Evolutionary conservation across 129 eudicot species (phyloP), one percentile per base, ranked within the genome.

Genomic region (Logfia minima): DNA sequence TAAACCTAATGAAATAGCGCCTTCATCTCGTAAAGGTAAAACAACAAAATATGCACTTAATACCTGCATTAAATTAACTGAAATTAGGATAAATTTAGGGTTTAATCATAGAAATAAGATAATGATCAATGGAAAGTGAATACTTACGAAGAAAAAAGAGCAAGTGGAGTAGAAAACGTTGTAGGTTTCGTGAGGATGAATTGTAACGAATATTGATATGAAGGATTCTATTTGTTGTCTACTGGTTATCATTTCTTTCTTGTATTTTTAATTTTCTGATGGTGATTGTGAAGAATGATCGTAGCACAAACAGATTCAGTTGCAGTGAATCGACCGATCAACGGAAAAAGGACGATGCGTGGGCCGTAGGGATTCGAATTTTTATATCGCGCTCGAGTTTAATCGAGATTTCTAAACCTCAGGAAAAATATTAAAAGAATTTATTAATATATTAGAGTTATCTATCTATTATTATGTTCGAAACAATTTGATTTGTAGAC

Each of bases 21-120:
- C 98, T 90, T 93, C 98, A 82, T 93, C 98, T 14, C 98, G 90
- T 75, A 93, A 87, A 7, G 98, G 98, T 61, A 93, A 86, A 7
- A 93, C 87, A 70, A 90, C 96, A 70, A 93, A 93, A 77, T 93
- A 93, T 0, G 98, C 98, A 75, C 96, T 90, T 71, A 93, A 84
- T 67, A 90, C 87, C 98, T 93, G 92, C 82, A 56, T 28, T 10
- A 13, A 71, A 60, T 29, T 6, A 19, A 63, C 28, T 19, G 0
- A 70, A 62, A 26, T 9, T 24, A 32, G 8, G 7, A 9, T 26
- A 9, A 35, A 48, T 26, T 69, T 28, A 28, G 71, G 26, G 39
- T 22, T 69, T 52, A 6, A 24, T 4, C 8, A 24, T 0, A 0
- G 6, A 31, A 6, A 14, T 13, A 13, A 14, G 19, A 28, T 65